Conservation (phyloP, 495 filamentous ascomycete species). For the Acidomyces sp. region DNA sequence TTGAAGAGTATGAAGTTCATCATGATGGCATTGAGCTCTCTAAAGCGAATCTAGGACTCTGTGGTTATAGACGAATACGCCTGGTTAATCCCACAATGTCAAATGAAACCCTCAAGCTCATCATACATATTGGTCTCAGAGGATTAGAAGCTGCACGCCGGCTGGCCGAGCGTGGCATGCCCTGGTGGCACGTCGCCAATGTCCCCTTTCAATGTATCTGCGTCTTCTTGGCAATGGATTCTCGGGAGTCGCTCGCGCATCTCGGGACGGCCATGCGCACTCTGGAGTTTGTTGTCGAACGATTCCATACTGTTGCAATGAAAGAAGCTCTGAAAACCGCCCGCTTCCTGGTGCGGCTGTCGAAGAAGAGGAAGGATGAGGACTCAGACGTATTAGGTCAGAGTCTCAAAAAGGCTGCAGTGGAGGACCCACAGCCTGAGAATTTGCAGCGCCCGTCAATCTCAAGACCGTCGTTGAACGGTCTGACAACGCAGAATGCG, state of each 20-base stretch:
- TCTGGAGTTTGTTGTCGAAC: slow-evolving; percentile 30
- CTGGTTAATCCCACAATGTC: slow-evolving; percentile 30
- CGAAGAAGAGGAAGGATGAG: slow-evolving; percentile 18
- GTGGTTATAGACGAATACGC: slow-evolving; percentile 35
- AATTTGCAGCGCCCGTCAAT: not conserved
- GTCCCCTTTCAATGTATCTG: slow-evolving; percentile 42
- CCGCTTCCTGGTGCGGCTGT: slow-evolving; percentile 13
- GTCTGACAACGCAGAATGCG: not conserved
- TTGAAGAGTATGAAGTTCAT: slow-evolving; percentile 19
- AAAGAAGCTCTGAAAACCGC: slow-evolving; percentile 39
- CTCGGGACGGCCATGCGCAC: slow-evolving; percentile 37
- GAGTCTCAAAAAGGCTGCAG: slow-evolving; percentile 9
- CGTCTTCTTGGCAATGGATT: slow-evolving; percentile 39
- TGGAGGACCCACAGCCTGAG: slow-evolving; percentile 9
- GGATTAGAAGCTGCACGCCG: slow-evolving; percentile 24
- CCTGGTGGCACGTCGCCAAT: slow-evolving; percentile 42
- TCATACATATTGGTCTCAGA: slow-evolving; percentile 17
- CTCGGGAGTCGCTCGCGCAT: slow-evolving; percentile 31
- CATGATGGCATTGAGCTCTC: slow-evolving; percentile 27
- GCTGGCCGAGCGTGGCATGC: slow-evolving; percentile 28
- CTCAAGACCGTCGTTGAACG: not conserved
- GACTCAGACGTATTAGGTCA: slow-evolving; percentile 10
- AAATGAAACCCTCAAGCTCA: slow-evolving; percentile 20
- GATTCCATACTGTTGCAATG: slow-evolving; percentile 34
- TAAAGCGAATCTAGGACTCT: slow-evolving; percentile 34